Conservation (phyloP, 2,329 filamentous ascomycete genomes). For the Nothophaeocryptopus gaeumannii region DNA sequence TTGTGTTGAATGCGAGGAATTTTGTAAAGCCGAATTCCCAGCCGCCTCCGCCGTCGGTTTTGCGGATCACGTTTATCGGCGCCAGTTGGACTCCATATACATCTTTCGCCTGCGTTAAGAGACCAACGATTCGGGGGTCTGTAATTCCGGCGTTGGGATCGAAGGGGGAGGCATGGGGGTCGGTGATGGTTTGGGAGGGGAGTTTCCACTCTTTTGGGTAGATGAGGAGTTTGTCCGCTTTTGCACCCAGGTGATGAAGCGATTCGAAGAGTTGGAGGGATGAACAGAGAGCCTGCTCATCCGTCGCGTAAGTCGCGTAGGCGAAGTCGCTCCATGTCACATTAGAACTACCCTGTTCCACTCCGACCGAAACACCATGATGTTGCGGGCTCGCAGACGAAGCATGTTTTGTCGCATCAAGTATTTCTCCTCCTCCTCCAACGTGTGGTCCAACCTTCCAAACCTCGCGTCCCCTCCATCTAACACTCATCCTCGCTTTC, state of each 20-base stretch:
- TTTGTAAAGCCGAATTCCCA: slow-evolving; percentile 67
- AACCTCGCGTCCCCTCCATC: neutral
- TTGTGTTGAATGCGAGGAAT: slow-evolving; percentile 64
- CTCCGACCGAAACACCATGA: no score
- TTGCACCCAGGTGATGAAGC: slow-evolving; percentile 39
- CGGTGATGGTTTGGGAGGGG: slow-evolving; percentile 1
- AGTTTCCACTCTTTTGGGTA: slow-evolving; percentile 38
- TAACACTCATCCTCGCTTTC: slow-evolving; percentile 1
- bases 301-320: slow-evolving; percentile 45
- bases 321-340: slow-evolving; percentile 34
- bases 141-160: no score
- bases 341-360: no score
- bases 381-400: neutral
- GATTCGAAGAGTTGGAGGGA: slow-evolving; percentile 45
- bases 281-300: slow-evolving; percentile 44
- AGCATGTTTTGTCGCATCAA: neutral
- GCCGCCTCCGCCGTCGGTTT: slow-evolving; percentile 42
- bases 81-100: slow-evolving; percentile 49
- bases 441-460: neutral
- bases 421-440: neutral
- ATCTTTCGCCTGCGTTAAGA: slow-evolving; percentile 49
- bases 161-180: slow-evolving; percentile 13
- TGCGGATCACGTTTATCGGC: slow-evolving; percentile 38
- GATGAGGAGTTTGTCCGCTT: slow-evolving; percentile 45
- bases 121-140: slow-evolving; percentile 21